These are phyloP conservation scores for Catharanthus roseus DNA, from an alignment of 257 asterid genomes.

Conservation along the genomic window DNA sequence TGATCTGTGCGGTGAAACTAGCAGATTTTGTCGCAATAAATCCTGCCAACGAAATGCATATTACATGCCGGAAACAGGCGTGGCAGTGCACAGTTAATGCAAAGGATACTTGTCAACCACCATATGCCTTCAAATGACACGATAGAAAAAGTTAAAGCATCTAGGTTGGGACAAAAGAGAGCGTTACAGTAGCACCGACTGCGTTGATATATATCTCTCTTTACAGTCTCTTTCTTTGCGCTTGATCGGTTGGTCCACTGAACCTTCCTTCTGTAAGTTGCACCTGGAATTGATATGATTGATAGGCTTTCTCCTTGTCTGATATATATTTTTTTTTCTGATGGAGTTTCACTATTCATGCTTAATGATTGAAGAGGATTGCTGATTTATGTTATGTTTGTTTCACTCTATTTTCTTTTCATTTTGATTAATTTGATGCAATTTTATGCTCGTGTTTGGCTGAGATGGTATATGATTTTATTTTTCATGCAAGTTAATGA, in stretches of 20 bases:
- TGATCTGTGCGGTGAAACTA: not conserved
- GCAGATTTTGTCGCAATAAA: not conserved
- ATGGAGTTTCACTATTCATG: not conserved
- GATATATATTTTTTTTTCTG: slow-evolving; percentile 6
- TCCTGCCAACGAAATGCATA: slow-evolving; percentile 5
- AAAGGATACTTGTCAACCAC: slow-evolving; percentile 4
- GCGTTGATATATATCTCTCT: not conserved
- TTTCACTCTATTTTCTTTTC: not conserved
- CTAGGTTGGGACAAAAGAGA: slow-evolving; percentile 5
- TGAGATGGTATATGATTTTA: not conserved
- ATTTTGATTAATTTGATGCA: not conserved
- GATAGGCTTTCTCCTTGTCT: slow-evolving; percentile 1
- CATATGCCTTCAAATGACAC: not conserved
- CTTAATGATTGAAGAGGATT: not conserved
- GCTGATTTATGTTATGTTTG: not conserved
- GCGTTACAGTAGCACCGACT: slow-evolving; percentile 9
- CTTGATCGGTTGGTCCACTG: not conserved
- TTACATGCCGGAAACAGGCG: slow-evolving; percentile 5
- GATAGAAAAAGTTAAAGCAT: slow-evolving; percentile 1
- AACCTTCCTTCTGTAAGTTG: slow-evolving; percentile 5
- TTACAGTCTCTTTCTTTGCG: not conserved
- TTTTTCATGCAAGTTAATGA: not conserved
- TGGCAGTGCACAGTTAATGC: slow-evolving; percentile 3
- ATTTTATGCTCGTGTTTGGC: not conserved
- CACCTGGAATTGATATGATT: slow-evolving; percentile 4